These are phyloP conservation scores for Chlorophyllum brunneum DNA, from an alignment of 768 basidiomycete genomes.

Conservation along the genomic window DNA sequence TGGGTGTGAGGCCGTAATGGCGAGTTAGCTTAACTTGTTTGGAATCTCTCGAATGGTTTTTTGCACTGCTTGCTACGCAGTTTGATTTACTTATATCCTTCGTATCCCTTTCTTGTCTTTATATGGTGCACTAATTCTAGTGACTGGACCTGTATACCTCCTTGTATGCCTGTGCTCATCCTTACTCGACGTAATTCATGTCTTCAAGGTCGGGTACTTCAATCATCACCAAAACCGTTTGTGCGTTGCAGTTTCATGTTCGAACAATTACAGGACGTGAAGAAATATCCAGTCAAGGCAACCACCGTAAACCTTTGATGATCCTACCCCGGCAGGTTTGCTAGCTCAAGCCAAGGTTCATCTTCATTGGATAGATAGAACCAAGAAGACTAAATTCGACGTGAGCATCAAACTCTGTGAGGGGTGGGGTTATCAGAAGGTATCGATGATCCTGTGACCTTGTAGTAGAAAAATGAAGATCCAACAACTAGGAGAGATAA, in stretches of 20 bases:
- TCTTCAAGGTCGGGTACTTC: no score
- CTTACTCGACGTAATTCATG: not conserved
- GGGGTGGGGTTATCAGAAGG: slow-evolving; percentile 4
- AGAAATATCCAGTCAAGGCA: not conserved
- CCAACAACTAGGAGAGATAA: not conserved
- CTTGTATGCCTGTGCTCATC: slow-evolving; percentile 1
- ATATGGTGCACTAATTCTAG: no score
- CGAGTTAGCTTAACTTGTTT: not conserved
- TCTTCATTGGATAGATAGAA: not conserved
- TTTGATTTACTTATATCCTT: not conserved
- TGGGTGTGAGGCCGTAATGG: not conserved
- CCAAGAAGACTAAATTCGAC: not conserved
- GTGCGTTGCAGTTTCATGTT: no score
- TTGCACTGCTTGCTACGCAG: not conserved
- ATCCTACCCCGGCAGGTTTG: slow-evolving; percentile 9
- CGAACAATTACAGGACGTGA: no score
- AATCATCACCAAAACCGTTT: no score
- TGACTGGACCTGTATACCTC: slow-evolving; percentile 4
- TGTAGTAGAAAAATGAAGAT: not conserved
- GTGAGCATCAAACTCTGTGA: not conserved
- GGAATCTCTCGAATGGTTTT: not conserved
- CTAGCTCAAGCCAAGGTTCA: slow-evolving; percentile 12
- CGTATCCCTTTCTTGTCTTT: not conserved
- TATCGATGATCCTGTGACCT: not conserved
- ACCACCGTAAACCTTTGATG: not conserved